Conservation (phyloP, 1,139 yeast genomes). For the Zygotorulaspora mrakii region DNA sequence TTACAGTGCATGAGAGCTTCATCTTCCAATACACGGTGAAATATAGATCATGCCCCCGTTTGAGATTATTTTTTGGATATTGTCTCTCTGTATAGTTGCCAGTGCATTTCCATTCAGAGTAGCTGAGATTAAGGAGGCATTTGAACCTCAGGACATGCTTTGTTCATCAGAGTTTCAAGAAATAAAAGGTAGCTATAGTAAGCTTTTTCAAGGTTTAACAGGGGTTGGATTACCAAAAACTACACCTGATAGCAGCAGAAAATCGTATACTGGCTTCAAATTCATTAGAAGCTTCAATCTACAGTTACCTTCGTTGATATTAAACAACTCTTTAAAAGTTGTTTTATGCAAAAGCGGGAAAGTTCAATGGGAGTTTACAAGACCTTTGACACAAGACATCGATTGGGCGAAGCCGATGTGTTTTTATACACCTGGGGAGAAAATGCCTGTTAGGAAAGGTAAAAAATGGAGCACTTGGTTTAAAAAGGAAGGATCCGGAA, state of each 20-base stretch:
- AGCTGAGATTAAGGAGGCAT: slow-evolving; percentile 8
- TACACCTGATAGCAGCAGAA: slow-evolving; percentile 12
- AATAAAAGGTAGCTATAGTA: slow-evolving; percentile 17
- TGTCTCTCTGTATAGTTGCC: neutral
- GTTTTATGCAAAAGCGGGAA: slow-evolving; percentile 55
- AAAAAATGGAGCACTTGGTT: slow-evolving; percentile 8
- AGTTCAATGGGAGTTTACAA: slow-evolving; percentile 46
- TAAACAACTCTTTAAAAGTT: slow-evolving; percentile 48
- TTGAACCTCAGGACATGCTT: slow-evolving; percentile 20
- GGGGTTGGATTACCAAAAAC: slow-evolving; percentile 13
- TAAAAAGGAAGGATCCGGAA: neutral
- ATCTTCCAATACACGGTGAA: too few species aligned
- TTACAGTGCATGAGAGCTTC: too few species aligned
- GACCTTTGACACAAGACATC: slow-evolving; percentile 41
- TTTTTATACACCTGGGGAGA: slow-evolving; percentile 30
- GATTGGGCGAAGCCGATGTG: slow-evolving; percentile 56
- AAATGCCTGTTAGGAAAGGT: slow-evolving; percentile 15
- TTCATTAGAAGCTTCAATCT: slow-evolving; percentile 51
- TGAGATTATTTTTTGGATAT: neutral
- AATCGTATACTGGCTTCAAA: slow-evolving; percentile 55
- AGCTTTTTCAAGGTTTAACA: slow-evolving; percentile 15
- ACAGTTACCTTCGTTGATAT: slow-evolving; percentile 41
- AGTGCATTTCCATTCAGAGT: slow-evolving; percentile 5
- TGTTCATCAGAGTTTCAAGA: slow-evolving; percentile 22
- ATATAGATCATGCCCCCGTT: neutral